phyloP scores from a whole-genome alignment of 257 asterid genomes.

The Plantago major region DNA sequence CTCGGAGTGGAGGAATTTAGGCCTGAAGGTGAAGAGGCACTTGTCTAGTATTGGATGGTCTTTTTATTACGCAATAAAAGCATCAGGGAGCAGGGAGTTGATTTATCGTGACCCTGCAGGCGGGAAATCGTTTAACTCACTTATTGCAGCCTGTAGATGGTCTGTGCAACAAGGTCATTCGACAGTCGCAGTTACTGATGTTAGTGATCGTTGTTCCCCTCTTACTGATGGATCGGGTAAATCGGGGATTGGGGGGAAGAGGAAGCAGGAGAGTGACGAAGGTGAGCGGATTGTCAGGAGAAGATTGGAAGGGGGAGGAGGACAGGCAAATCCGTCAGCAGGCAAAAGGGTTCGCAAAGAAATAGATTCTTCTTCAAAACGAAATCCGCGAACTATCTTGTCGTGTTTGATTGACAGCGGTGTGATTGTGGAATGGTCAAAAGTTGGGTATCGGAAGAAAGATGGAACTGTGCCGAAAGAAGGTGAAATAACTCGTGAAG shows the following conservation, averaged over 20 bases:
- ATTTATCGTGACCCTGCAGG: constrained; percentile 48
- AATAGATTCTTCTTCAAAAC: constrained; percentile 40
- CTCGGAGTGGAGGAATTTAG: neutral
- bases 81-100: constrained; percentile 21
- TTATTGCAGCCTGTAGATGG: constrained; percentile 49
- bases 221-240: constrained; percentile 19
- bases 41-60: constrained; percentile 68
- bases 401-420: constrained; percentile 77
- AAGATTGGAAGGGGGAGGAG: constrained; percentile 22
- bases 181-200: constrained; percentile 2
- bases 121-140: constrained; percentile 43
- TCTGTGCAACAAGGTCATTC: constrained; percentile 4
- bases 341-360: constrained; percentile 45
- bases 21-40: constrained; percentile 54
- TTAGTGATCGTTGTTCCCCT: constrained; percentile 1
- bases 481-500: constrained; percentile 78
- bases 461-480: constrained; percentile 36
- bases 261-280: constrained; percentile 27
- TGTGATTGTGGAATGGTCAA: constrained; percentile 57
- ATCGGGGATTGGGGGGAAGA: constrained; percentile 28
- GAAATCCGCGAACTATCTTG: constrained; percentile 54
- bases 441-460: constrained; percentile 51
- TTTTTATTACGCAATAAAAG: constrained; percentile 17
- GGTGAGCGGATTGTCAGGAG: constrained; percentile 25
- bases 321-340: constrained; percentile 26